Percentiles rank a stretch among this genome's conserved stretches.
These are phyloP conservation scores for Volvox africanus DNA, from an alignment of 139 green algal species.

Conservation along the genomic window DNA sequence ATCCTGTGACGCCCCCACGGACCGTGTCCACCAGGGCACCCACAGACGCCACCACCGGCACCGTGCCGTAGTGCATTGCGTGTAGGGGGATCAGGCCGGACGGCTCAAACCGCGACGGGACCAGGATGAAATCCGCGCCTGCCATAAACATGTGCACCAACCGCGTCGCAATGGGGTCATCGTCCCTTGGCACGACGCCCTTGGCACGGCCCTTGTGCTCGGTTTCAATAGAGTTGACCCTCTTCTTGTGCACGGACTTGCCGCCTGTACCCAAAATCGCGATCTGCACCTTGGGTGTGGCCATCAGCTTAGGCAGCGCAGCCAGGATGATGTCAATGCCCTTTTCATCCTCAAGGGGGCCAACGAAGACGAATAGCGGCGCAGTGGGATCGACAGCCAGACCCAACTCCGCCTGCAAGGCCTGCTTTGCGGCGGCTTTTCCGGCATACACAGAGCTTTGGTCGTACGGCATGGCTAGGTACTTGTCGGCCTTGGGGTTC, in stretches of 20 bases:
- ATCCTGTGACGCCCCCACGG: constrained; percentile 97
- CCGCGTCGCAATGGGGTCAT: too few relatives aligned
- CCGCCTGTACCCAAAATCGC: constrained; percentile 96
- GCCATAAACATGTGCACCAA: constrained; percentile 97
- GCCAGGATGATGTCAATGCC: constrained; percentile 96
- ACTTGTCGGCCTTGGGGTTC: constrained; percentile 96
- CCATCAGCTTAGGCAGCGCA: constrained; percentile 85
- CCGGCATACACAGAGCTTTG: constrained; percentile 72
- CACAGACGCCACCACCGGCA: constrained; percentile 96
- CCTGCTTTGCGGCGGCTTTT: constrained; percentile 94
- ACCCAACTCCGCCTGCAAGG: constrained; percentile 79
- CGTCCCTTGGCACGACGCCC: constrained; percentile 91
- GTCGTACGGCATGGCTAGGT: constrained; percentile 95
- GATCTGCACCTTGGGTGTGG: constrained; percentile 72
- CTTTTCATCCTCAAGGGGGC: constrained; percentile 98
- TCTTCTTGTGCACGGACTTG: constrained; percentile 92
- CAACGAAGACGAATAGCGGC: constrained; percentile 94
- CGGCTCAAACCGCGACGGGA: constrained; percentile 98
- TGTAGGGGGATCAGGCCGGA: constrained; percentile 98
- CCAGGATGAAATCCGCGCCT: constrained; percentile 97
- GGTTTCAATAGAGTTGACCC: constrained; percentile 71
- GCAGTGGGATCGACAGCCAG: constrained; percentile 81
- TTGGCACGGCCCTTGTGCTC: constrained; percentile 79
- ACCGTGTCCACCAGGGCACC: constrained; percentile 99
- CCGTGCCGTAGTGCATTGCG: constrained; percentile 89